Percentiles rank a stretch among this genome's conserved stretches.
These are phyloP conservation scores for Peniophora sp. DNA, from an alignment of 1,284 basidiomycete species.

Conservation along the genomic window DNA sequence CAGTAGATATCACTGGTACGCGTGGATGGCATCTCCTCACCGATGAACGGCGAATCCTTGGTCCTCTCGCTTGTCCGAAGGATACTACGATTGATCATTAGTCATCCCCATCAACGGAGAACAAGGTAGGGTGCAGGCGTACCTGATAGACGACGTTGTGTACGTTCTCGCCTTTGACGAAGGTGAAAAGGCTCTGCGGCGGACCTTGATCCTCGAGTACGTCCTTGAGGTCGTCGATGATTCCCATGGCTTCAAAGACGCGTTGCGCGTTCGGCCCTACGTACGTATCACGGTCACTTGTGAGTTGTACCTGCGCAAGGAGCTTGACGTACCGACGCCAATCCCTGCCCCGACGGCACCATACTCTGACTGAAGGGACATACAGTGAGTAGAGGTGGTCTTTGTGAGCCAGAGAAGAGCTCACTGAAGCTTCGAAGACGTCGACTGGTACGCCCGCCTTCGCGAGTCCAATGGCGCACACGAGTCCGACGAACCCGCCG, in stretches of 20 bases:
- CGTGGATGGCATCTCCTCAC: conserved; percentile 8
- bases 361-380: conserved; percentile 27
- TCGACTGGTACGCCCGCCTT: conserved; percentile 11
- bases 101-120: too few species aligned
- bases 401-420: too few species aligned
- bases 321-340: conserved; percentile 29
- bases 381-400: background rate
- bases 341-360: conserved; percentile 45
- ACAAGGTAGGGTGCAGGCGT: conserved; percentile 35
- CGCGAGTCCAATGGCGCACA: conserved; percentile 12
- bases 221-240: conserved; percentile 31
- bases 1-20: background rate
- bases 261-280: conserved; percentile 41
- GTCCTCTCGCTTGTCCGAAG: too few species aligned
- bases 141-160: background rate
- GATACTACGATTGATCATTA: conserved; percentile 25
- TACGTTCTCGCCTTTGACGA: conserved; percentile 28
- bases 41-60: conserved; percentile 21
- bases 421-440: conserved; percentile 14
- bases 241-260: conserved; percentile 32
- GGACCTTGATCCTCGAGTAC: conserved; percentile 24
- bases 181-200: conserved; percentile 26
- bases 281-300: background rate
- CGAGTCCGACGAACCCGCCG: conserved; percentile 13
- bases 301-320: background rate